Base-by-base conservation (phyloP, 345 rosid genomes). In the Xanthoceras sorbifolium region DNA sequence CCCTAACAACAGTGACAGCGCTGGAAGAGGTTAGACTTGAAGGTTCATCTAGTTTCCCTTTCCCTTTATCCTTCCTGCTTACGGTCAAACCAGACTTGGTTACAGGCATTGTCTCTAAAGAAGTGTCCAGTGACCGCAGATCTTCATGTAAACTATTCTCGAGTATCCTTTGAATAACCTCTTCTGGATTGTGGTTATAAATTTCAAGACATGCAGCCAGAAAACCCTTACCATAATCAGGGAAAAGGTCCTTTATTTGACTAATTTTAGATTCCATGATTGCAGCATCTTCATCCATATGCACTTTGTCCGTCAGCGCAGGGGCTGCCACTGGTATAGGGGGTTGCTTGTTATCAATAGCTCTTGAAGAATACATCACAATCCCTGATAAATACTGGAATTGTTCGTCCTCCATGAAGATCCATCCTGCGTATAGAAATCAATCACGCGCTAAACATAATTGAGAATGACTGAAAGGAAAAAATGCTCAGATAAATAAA, bases 91-190 rank as follows among this genome's bases (percentile, higher is more conserved):
- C 81, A 26, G 91, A 80, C 76, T 83, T 93, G 66, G 89, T 86
- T 32, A 65, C 67, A 48, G 94, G 89, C 84, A 87, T 81, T 0
- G 86, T 87, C 77, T 92, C 93, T 25, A 88, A 69, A 1, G 93
- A 88, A 78, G 91, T 85, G 80, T 90, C 92, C 86, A 92, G 76
- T 25, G 80, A 72, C 85, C 80, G 84, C 64, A 95, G 85, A 85
- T 93, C 98, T 60, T 86, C 85, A 68, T 93, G 99, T 64, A 93
- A 96, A 74, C 91, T 93, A 74, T 92, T 92, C 85, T 95, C 98
- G 15, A 96, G 94, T 59, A 93, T 96, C 81, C 97, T 87, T 82
- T 96, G 98, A 74, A 93, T 96, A 59, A 96, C 98, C 82, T 93
- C 97, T 81, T 96, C 98, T 36, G 96, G 89, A 83, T 93, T 94